Conservation (phyloP, 2,329 filamentous ascomycete genomes). For the Hymenoscyphus scutula region DNA sequence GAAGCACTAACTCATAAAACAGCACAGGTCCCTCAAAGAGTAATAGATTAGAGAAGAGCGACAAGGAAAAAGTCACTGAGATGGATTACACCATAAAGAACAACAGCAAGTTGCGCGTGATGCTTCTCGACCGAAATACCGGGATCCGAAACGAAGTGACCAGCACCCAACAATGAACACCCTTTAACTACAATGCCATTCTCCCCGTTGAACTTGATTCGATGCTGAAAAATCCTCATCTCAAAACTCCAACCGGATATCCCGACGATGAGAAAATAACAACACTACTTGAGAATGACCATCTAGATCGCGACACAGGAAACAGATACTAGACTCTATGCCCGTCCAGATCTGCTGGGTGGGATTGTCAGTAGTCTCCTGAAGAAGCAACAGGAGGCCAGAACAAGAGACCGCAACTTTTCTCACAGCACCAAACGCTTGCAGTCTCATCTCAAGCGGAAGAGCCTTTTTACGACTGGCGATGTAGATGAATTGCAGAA, state of each 20-base stretch:
- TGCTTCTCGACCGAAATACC: background rate
- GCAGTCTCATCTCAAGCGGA: too few species aligned
- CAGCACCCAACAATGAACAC: background rate
- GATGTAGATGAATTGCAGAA: too few species aligned
- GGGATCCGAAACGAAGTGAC: background rate
- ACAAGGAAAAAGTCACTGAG: background rate
- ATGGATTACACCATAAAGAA: constrained; percentile 1
- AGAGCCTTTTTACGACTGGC: too few species aligned
- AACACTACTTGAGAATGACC: background rate
- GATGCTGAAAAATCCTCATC: background rate
- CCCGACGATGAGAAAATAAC: background rate
- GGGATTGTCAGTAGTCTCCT: too few species aligned
- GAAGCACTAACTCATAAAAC: too few species aligned
- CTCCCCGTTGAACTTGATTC: background rate
- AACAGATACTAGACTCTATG: background rate
- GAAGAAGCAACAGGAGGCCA: too few species aligned
- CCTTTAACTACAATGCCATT: background rate
- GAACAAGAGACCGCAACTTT: too few species aligned
- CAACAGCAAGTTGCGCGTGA: background rate
- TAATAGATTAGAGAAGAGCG: too few species aligned
- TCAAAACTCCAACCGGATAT: background rate
- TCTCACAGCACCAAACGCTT: too few species aligned
- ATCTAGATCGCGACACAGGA: constrained; percentile 1
- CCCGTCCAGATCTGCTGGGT: too few species aligned
- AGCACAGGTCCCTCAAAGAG: too few species aligned